A percentile compares a stretch with the other conserved stretches of the same genome.
These are phyloP conservation scores for Peronospora tabacina DNA, from an alignment of 352 stramenopile genomes.

Conservation along the genomic window DNA sequence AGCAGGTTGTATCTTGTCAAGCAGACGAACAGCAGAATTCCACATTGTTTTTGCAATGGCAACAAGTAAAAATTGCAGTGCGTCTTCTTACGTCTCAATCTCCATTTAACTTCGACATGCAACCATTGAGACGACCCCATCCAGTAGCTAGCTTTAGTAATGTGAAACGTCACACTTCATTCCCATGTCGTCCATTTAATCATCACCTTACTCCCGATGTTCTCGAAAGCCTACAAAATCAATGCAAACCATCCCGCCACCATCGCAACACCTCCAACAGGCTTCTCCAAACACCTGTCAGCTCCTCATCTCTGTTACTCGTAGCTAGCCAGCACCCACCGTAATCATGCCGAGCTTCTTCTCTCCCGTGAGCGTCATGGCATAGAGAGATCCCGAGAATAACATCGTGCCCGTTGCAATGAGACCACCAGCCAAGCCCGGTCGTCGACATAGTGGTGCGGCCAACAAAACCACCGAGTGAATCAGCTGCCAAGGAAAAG, in stretches of 20 bases:
- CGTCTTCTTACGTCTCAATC: too few species aligned
- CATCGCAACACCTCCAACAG: constrained; percentile 56
- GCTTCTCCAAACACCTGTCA: constrained; percentile 29
- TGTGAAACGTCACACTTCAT: too few species aligned
- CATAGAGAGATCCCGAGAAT: constrained; percentile 77
- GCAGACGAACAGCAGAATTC: too few species aligned
- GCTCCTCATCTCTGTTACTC: neutral
- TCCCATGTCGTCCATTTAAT: too few species aligned
- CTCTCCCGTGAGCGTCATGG: constrained; percentile 65
- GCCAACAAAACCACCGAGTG: constrained; percentile 71
- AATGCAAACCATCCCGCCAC: constrained; percentile 68
- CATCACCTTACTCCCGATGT: neutral
- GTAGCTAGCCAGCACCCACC: constrained; percentile 24
- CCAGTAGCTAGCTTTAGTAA: too few species aligned
- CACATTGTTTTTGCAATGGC: neutral
- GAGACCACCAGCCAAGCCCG: constrained; percentile 46
- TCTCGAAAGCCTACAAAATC: constrained; percentile 34
- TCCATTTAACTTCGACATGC: too few species aligned
- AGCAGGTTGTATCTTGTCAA: neutral
- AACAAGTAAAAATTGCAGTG: too few species aligned
- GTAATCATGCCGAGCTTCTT: constrained; percentile 71
- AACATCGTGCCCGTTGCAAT: constrained; percentile 55
- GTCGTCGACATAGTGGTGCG: constrained; percentile 53
- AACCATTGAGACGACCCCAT: too few species aligned
- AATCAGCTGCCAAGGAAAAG: constrained; percentile 30